phyloP scores from a whole-genome alignment of 495 filamentous ascomycete species.

The Aspergillus conjunctus region DNA sequence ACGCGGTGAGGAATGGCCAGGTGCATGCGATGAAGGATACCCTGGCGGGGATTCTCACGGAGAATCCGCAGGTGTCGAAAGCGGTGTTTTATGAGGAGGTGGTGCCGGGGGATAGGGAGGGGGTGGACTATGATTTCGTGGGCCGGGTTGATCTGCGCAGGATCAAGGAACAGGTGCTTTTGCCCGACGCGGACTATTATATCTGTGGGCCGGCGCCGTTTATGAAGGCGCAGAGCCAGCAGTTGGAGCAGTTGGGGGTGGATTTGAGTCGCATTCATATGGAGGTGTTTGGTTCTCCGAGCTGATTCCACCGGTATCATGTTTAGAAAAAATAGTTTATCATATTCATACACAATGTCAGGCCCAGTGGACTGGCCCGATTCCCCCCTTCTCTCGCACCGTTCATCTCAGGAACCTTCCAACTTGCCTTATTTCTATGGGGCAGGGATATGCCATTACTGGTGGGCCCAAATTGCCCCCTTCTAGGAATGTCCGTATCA shows the following conservation, averaged over 20 bases:
- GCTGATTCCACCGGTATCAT: too few relatives aligned
- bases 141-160: constrained; percentile 53
- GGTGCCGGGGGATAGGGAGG: constrained; percentile 42
- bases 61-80: constrained; percentile 20
- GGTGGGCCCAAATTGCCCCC: too few relatives aligned
- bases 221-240: constrained; percentile 54
- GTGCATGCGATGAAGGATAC: constrained; percentile 55
- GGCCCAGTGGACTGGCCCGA: too few relatives aligned
- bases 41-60: constrained; percentile 37
- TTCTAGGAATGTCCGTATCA: too few relatives aligned
- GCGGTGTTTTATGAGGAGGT: constrained; percentile 27
- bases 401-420: too few relatives aligned
- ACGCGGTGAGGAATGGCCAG: constrained; percentile 35
- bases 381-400: too few relatives aligned
- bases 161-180: constrained; percentile 43
- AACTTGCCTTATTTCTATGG: too few relatives aligned
- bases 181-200: constrained; percentile 58
- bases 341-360: too few relatives aligned
- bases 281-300: constrained; percentile 56
- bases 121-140: constrained; percentile 53
- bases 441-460: too few relatives aligned
- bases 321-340: too few relatives aligned
- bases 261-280: constrained; percentile 50
- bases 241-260: constrained; percentile 51
- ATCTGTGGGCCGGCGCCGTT: constrained; percentile 62